Conservation (phyloP, 208 protist genomes). For the Trypanosoma scelopori region DNA sequence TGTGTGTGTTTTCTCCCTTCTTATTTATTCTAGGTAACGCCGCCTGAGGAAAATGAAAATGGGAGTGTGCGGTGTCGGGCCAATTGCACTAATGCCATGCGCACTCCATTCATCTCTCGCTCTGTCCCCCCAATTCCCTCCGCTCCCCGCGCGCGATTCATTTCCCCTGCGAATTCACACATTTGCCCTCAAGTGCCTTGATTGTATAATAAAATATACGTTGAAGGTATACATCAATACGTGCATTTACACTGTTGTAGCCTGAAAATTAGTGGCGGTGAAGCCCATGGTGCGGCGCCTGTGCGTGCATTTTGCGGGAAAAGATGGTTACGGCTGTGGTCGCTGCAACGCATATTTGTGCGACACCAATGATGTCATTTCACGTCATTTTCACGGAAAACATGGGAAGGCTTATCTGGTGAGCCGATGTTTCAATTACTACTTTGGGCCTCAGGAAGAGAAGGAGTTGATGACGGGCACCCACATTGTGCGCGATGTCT, state of each 20-base stretch:
- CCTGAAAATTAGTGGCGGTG: conserved; percentile 30
- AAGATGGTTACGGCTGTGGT: conserved; percentile 63
- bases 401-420: conserved; percentile 73
- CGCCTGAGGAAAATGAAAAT: conserved; percentile 5
- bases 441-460: conserved; percentile 70
- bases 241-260: too few species aligned
- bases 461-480: conserved; percentile 77
- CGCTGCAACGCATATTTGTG: conserved; percentile 76
- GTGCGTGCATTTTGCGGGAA: conserved; percentile 26
- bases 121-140: too few species aligned
- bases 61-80: not conserved
- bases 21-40: not conserved
- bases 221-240: too few species aligned
- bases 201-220: too few species aligned
- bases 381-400: conserved; percentile 67
- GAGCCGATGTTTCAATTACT: conserved; percentile 72
- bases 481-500: conserved; percentile 78
- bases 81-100: too few species aligned
- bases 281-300: conserved; percentile 44
- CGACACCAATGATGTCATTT: conserved; percentile 58
- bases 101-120: too few species aligned
- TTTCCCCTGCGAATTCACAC: too few species aligned
- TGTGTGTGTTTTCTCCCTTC: too few species aligned
- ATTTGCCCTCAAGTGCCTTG: too few species aligned
- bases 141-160: too few species aligned